Percentiles rank a stretch among this genome's conserved stretches.
Conservation (phyloP, 2,329 filamentous ascomycete genomes). For the Aspergillus tamarii region DNA sequence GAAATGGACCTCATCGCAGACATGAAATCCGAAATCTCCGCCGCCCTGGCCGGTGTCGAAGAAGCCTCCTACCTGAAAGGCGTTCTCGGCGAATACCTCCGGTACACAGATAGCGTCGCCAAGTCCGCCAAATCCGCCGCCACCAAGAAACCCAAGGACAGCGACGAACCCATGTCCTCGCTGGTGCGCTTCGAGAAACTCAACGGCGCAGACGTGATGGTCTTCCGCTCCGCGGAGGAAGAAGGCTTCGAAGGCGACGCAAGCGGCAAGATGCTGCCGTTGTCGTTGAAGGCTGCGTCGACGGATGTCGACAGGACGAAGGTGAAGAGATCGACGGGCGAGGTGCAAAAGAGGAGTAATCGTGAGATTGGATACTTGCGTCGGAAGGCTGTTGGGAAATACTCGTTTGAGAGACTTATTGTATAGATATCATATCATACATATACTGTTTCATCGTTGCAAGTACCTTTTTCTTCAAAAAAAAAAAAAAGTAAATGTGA, state of each 20-base stretch:
- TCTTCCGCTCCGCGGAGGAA: slow-evolving; percentile 34
- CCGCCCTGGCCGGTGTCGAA: slow-evolving; percentile 51
- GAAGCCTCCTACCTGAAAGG: slow-evolving; percentile 52
- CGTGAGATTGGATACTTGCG: slow-evolving; percentile 77
- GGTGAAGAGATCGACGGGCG: slow-evolving; percentile 66
- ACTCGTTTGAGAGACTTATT: slow-evolving; percentile 78
- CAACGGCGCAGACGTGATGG: slow-evolving; percentile 43
- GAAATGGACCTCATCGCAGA: slow-evolving; percentile 51
- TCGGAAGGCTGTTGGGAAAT: slow-evolving; percentile 78
- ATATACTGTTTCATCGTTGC: not conserved
- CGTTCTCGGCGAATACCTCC: slow-evolving; percentile 50
- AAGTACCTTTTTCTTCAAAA: not conserved
- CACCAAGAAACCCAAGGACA: slow-evolving; percentile 7
- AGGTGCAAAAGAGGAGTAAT: slow-evolving; percentile 68
- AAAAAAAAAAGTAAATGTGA: not conserved
- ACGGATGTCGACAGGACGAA: slow-evolving; percentile 49
- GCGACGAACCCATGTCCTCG: slow-evolving; percentile 17
- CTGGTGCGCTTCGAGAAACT: slow-evolving; percentile 41
- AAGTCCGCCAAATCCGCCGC: slow-evolving; percentile 13
- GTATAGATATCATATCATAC: slow-evolving; percentile 51
- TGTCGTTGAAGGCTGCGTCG: slow-evolving; percentile 69
- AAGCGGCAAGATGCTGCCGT: slow-evolving; percentile 61
- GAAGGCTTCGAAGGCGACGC: slow-evolving; percentile 36
- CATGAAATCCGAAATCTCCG: slow-evolving; percentile 53
- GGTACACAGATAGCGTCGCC: slow-evolving; percentile 40